Base-by-base conservation (phyloP, 1,139 yeast species). In the Debaryomyces robertsiae region DNA sequence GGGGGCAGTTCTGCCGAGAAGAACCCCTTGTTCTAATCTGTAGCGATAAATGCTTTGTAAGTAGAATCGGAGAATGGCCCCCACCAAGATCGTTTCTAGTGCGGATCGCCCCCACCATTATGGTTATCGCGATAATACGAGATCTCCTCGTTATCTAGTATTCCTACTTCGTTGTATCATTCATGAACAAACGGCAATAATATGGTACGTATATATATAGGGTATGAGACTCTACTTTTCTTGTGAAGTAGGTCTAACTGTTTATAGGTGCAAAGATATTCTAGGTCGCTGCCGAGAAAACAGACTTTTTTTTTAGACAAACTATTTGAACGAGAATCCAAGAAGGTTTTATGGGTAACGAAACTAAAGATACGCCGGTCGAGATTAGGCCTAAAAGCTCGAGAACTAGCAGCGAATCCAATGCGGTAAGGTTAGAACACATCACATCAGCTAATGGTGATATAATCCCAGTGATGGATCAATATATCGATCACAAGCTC, bases 401-500 rank as follows among this genome's bases (percentile, higher is more conserved):
- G 1, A 40, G 41, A 18, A 46, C 50, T 2, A 52, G 55, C 49
- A 27, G 43, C 10, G 55, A 47, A 10, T 30, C 29, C 9, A 27
- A 39, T 14, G 28, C 42, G 11, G 29, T 32, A 24, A 47, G 42
- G 10, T 39, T 53, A 30, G 42, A 49, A 11, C 53, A 50, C 41
- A 45, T 54, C 19, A 46, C 52, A 15, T 49, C 58, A 4, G 46
- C 48, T 25, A 46, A 52, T 27, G 36, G 36, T 10, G 36, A 33
- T 25, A 17, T 25, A 22, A 33, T 33, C 17, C 36, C 36, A 16
- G 36, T 33, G 22, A 33, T n/a, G 10, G 44, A 45, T n/a, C 41
- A 39, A n/a, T 41, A 44, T 17, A 41, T 46, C 13, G 55, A 60
- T 36, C 46, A 48, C 9, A 35, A 30, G 4, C 47, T 61, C 23